Evolutionary conservation across 495 filamentous ascomycete species (phyloP).

Genomic region (Penicillium maclennaniae): DNA sequence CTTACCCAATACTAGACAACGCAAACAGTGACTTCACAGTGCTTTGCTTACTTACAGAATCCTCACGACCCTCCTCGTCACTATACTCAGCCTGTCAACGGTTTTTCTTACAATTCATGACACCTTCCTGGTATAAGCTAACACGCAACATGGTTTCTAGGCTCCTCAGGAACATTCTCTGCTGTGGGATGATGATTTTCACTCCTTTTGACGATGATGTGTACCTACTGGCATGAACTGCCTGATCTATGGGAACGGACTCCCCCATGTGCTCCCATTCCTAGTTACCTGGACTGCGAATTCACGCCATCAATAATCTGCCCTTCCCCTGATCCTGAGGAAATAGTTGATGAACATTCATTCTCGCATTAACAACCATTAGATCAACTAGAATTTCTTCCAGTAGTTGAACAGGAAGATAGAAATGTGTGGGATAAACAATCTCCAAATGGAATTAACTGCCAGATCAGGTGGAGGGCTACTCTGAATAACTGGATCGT

Average conservation of each 20-base stretch:
- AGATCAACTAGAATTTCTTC: background rate
- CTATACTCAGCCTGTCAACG: too few relatives aligned
- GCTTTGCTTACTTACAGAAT: too few relatives aligned
- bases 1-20: too few relatives aligned
- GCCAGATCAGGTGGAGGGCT: slow-evolving; percentile 35
- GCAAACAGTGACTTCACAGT: too few relatives aligned
- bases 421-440: slow-evolving; percentile 36
- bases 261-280: slow-evolving; percentile 16
- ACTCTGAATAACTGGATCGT: slow-evolving; percentile 26
- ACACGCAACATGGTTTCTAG: too few relatives aligned
- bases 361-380: background rate
- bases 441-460: slow-evolving; percentile 28
- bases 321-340: slow-evolving; percentile 10
- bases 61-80: too few relatives aligned
- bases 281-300: slow-evolving; percentile 18
- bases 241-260: slow-evolving; percentile 5
- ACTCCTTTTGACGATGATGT: slow-evolving; percentile 13
- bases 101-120: too few relatives aligned
- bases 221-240: slow-evolving; percentile 7
- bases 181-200: too few relatives aligned
- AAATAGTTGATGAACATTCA: slow-evolving; percentile 15
- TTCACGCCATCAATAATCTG: slow-evolving; percentile 18
- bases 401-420: slow-evolving; percentile 5
- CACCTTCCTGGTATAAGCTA: too few relatives aligned
- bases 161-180: too few relatives aligned